Evolutionary conservation across 208 protist species (phyloP), one percentile per base, ranked within the genome.

Genomic region (Angomonas deanei): DNA sequence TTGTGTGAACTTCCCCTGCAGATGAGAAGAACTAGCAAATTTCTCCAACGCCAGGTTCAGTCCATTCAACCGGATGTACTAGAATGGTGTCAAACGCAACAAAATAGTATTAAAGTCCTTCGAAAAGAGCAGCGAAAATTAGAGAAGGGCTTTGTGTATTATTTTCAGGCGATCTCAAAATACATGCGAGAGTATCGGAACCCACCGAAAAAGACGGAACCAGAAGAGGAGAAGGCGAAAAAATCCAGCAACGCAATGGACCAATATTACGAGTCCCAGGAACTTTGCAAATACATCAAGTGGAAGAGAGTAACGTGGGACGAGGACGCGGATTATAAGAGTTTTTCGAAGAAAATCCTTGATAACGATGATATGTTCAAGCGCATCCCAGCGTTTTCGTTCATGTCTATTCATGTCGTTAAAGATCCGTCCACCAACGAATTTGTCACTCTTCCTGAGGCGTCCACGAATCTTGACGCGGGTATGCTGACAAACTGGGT

Each of bases 221-320:
- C 32, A 1, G 68, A 72, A 31, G 61, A 72, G 13, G 49, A 5
- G 10, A 66, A 23, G 59, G 52, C 15, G 24, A 67, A 61, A 26
- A 69, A 66, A 26, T 61, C 68, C 23, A 57, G 62, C n/a, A 62
- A 66, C 15, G 66, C 78, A 0, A 79, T 94, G 72, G 82, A 72
- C 24, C 86, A 94, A 52, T 97, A 82, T 60, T 94, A 97, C 68
- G 84, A 97, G 59, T 94, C 88, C 3, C 77, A 96, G 59, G 89
- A 97, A 34, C 64, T 97, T 1, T 75, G 83, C 13, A 97, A 96
- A 65, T 57, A 68, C 10, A 95, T 97, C 81, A 97, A 97, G 64
- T 97, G 89, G 87, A 97, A 97, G 62, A 70, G 86, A 17, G 79
- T 97, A 3, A 96, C 92, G 4, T 97, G 89, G 86, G 88, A 97